Conservation (phyloP, 2,329 filamentous ascomycete genomes). For the Leptographium wingfieldii region DNA sequence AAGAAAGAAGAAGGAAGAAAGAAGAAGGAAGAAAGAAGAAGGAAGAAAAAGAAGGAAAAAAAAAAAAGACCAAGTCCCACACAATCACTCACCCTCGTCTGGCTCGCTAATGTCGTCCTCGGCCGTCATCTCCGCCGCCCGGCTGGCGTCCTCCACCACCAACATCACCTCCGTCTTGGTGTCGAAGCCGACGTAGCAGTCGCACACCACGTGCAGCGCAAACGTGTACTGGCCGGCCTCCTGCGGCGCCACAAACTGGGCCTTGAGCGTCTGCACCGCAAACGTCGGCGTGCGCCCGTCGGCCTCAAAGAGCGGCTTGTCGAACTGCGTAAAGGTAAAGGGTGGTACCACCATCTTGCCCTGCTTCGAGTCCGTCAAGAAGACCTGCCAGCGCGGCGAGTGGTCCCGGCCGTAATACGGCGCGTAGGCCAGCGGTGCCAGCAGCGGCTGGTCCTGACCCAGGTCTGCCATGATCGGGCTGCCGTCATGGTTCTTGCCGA, state of each 20-base stretch:
- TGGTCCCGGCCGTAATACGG: slow-evolving; percentile 85
- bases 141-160: slow-evolving; percentile 76
- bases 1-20: neutral
- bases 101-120: slow-evolving; percentile 97
- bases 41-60: neutral
- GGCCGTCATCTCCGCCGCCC: slow-evolving; percentile 64
- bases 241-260: slow-evolving; percentile 90
- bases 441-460: slow-evolving; percentile 50
- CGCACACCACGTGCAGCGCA: slow-evolving; percentile 84
- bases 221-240: slow-evolving; percentile 90
- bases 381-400: slow-evolving; percentile 84
- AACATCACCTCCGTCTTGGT: slow-evolving; percentile 83
- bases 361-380: slow-evolving; percentile 86
- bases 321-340: slow-evolving; percentile 88
- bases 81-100: slow-evolving; percentile 66
- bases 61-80: too few species aligned
- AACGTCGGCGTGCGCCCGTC: slow-evolving; percentile 73
- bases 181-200: slow-evolving; percentile 91
- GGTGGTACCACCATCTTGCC: slow-evolving; percentile 94
- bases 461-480: slow-evolving; percentile 34
- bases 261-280: slow-evolving; percentile 90
- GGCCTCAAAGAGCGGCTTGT: slow-evolving; percentile 72
- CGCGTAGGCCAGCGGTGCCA: slow-evolving; percentile 77
- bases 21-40: neutral
- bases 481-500: slow-evolving; percentile 48